Conservation (phyloP, 1,139 yeast genomes). For the Diutina ranongensis region DNA sequence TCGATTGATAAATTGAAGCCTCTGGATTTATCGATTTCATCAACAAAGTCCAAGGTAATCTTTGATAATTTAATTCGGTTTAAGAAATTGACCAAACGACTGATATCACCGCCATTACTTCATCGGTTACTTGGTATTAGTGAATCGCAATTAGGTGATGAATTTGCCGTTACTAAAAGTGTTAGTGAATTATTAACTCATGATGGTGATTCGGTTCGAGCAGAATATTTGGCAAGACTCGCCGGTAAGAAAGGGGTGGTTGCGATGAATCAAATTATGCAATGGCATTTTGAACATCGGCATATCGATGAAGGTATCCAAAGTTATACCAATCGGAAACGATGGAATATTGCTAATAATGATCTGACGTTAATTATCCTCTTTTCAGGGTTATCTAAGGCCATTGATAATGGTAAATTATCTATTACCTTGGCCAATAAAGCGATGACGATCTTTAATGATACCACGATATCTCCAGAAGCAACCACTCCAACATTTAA, state of each 20-base stretch:
- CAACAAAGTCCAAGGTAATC: not conserved
- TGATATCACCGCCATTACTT: slow-evolving; percentile 10
- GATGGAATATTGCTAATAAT: slow-evolving; percentile 46
- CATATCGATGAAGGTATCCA: slow-evolving; percentile 36
- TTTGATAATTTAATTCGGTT: slow-evolving; percentile 3
- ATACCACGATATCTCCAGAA: slow-evolving; percentile 6
- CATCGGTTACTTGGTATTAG: slow-evolving; percentile 46
- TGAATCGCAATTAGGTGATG: slow-evolving; percentile 43
- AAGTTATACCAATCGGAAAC: slow-evolving; percentile 41
- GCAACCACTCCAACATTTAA: slow-evolving; percentile 19
- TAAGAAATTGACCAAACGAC: not conserved
- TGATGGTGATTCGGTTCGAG: slow-evolving; percentile 37
- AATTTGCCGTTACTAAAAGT: slow-evolving; percentile 41
- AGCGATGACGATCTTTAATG: slow-evolving; percentile 17
- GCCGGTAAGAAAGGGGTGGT: slow-evolving; percentile 41
- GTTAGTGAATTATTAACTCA: slow-evolving; percentile 37
- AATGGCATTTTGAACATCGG: slow-evolving; percentile 31
- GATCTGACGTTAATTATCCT: slow-evolving; percentile 44
- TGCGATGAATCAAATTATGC: slow-evolving; percentile 49
- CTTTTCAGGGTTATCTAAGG: slow-evolving; percentile 44
- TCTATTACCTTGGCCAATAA: slow-evolving; percentile 14
- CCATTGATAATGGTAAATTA: slow-evolving; percentile 24
- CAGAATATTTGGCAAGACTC: slow-evolving; percentile 37
- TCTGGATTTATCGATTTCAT: not conserved
- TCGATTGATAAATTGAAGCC: not conserved